These are phyloP conservation scores for Picocystis salinarum DNA, from an alignment of 139 green algal genomes.

Conservation along the genomic window DNA sequence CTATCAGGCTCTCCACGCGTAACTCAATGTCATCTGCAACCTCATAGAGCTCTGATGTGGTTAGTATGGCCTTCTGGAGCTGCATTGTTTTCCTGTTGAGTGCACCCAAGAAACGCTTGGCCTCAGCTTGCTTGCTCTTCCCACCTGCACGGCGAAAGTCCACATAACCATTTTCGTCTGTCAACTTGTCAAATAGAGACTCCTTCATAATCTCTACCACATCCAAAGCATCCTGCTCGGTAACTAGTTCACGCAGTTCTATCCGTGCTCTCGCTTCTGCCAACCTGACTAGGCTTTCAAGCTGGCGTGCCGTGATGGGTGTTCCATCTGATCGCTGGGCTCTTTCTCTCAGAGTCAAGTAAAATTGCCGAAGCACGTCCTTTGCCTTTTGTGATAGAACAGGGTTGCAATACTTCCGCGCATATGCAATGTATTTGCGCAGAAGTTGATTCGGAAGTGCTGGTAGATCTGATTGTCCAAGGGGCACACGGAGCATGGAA, in stretches of 20 bases:
- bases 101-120: constrained; percentile 31
- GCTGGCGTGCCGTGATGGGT: constrained; percentile 45
- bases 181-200: constrained; percentile 31
- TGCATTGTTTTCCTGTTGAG: constrained; percentile 18
- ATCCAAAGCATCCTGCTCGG: constrained; percentile 35
- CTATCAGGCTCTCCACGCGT: background rate
- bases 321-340: constrained; percentile 7
- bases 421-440: constrained; percentile 82
- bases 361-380: constrained; percentile 30
- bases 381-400: constrained; percentile 42
- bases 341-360: constrained; percentile 37
- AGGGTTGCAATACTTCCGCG: constrained; percentile 49
- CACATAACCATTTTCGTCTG: constrained; percentile 10
- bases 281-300: constrained; percentile 80
- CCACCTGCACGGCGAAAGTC: constrained; percentile 26
- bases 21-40: constrained; percentile 30
- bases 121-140: constrained; percentile 23
- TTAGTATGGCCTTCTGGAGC: constrained; percentile 7
- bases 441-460: constrained; percentile 50
- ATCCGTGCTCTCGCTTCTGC: constrained; percentile 61
- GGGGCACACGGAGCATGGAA: too few species aligned
- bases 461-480: too few species aligned
- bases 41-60: constrained; percentile 26
- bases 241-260: constrained; percentile 60
- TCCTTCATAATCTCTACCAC: constrained; percentile 52